Base-by-base conservation (phyloP, 257 asterid genomes). In the Petunia secreta region DNA sequence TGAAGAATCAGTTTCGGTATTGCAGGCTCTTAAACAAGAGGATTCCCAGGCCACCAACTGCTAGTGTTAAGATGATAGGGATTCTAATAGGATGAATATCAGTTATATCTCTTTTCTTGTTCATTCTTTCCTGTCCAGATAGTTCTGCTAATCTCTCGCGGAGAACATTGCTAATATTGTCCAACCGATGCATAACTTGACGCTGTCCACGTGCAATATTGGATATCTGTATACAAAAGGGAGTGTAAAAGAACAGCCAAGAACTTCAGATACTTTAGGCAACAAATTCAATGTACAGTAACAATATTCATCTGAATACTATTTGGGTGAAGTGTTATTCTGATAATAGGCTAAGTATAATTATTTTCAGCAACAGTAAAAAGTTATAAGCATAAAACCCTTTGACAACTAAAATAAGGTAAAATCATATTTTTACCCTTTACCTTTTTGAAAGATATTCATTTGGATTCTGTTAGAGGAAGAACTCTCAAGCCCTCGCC, bases 151-250 rank as follows among this genome's bases (percentile, higher is more conserved):
- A 46, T 63, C 66, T 83, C 69, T 85, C 83, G 0, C 80, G 93
- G 5, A 96, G 74, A 82, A 90, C 85, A 55, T 60, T 91, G 89
- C 82, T 89, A 55, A 96, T 88, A 66, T 86, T 91, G 62, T 91
- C 98, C 71, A 94, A 86, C 87, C 90, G 97, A 68, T 90, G 95
- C 88, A 94, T 86, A 62, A 91, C 83, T 88, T 96, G 98, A 75
- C 93, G 92, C 44, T 96, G 99, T 15, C 97, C 89, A 7, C 97
- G 89, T 41, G 88, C 83, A 65, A 96, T 81, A 79, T 79, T 87
- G 57, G 93, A 84, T 77, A 96, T 81, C 99, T 96, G 92, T 13
- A 44, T 82, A 9, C 43, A 34, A 52, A 40, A 57, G 6, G 38
- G 38, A 16, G 8, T 69, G n/a, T 68, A 46, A 48, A 34, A 71